A percentile compares a stretch with the other conserved stretches of the same genome.
These are phyloP conservation scores for Linderina pennispora DNA, from an alignment of 192 early-diverging fungal species.

Conservation along the genomic window DNA sequence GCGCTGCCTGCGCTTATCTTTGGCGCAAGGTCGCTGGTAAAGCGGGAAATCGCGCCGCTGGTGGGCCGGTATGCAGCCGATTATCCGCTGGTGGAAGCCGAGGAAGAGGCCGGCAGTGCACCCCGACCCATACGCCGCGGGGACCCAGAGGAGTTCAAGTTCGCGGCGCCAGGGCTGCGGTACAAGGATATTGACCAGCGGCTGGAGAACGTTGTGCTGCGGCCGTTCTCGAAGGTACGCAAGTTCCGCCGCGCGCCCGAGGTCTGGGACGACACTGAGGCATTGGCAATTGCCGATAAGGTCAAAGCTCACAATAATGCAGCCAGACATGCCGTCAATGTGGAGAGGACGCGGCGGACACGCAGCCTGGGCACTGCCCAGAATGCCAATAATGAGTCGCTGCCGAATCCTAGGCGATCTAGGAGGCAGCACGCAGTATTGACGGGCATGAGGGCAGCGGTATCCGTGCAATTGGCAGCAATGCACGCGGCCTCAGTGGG, in stretches of 20 bases:
- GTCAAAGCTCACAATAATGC: constrained; percentile 11
- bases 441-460: constrained; percentile 35
- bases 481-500: neutral
- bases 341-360: no score
- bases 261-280: constrained; percentile 46
- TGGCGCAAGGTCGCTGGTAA: no score
- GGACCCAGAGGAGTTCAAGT: constrained; percentile 23
- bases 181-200: constrained; percentile 22
- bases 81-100: constrained; percentile 38
- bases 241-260: constrained; percentile 40
- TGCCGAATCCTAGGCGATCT: no score
- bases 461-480: constrained; percentile 9
- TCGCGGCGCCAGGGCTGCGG: constrained; percentile 19
- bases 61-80: constrained; percentile 33
- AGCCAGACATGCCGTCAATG: neutral
- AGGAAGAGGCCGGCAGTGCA: constrained; percentile 21
- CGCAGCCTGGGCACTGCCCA: no score
- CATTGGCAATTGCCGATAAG: constrained; percentile 26
- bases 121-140: no score
- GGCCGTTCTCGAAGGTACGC: constrained; percentile 30
- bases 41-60: constrained; percentile 16
- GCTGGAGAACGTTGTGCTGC: constrained; percentile 32
- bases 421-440: constrained; percentile 1
- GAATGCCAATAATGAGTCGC: no score
- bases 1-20: no score